Base-by-base conservation (phyloP, 441 rosid genomes). In the Mallotus repandus region DNA sequence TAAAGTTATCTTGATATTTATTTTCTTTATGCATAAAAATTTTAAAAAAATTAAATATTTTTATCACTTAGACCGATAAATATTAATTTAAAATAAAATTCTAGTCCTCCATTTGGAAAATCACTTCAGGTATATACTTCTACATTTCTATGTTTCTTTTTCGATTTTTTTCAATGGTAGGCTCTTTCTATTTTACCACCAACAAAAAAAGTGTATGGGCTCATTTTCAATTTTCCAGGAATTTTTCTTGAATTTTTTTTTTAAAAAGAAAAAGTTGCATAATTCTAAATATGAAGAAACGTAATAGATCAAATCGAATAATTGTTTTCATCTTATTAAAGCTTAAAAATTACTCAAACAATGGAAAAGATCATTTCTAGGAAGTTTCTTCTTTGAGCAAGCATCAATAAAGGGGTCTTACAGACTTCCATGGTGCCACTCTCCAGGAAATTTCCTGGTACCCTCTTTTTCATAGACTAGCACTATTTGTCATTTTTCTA, bases 381-480 rank as follows among this genome's bases (percentile, higher is more conserved):
- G 66, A 62, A 62, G 16, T 18, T 62, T 62, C 66, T 11, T n/a
- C 66, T 14, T 61, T 35, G 21, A 14, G 65, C 65, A 61, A 60
- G 15, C 32, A 32, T 29, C 43, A 16, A 13, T 60, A 3, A 16
- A 29, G 41, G 45, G 11, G 0, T 14, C n/a, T 6, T 29, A 29
- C 43, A 14, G 46, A 19, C 46, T 32, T 16, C 22, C 13, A 8
- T 38, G 25, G n/a, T 7, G 38, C 41, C 7, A 5, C n/a, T 61
- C 19, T 7, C 45, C 10, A 25, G 64, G 64, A 61, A 61, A 61
- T 35, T 61, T 61, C 64, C 45, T 32, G 16, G 12, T 61, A 2
- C 64, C 4, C 32, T 32, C 64, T 29, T 15, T 61, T 7, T 59
- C 4, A 5, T n/a, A 29, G 4, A 13, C 19, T 61, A 12, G 41